These are phyloP conservation scores for Bruguiera gymnorhiza DNA, from an alignment of 345 rosid genomes.

Conservation along the genomic window DNA sequence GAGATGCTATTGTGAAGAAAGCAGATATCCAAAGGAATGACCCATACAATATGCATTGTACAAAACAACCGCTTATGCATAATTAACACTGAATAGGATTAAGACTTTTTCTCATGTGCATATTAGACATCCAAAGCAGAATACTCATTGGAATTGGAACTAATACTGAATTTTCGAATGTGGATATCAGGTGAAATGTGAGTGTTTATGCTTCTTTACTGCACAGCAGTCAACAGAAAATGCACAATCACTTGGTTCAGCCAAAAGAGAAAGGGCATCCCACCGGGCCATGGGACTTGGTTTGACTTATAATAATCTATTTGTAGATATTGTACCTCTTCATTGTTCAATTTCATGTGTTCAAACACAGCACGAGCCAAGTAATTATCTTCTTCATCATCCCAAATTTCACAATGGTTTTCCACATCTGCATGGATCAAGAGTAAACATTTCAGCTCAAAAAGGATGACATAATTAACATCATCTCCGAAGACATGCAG, in stretches of 20 bases:
- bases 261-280: background rate
- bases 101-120: background rate
- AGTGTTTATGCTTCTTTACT: background rate
- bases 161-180: background rate
- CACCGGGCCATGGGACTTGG: background rate
- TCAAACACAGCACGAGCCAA: conserved; percentile 70
- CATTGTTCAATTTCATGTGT: conserved; percentile 65
- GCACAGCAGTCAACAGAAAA: background rate
- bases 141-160: background rate
- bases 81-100: no score
- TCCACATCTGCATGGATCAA: conserved; percentile 40
- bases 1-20: background rate
- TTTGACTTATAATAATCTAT: background rate
- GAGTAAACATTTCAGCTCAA: conserved; percentile 24
- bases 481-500: conserved; percentile 1
- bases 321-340: conserved; percentile 36
- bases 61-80: no score
- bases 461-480: conserved; percentile 14
- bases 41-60: no score
- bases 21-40: background rate
- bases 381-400: conserved; percentile 83
- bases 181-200: background rate
- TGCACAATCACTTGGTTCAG: no score
- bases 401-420: conserved; percentile 50
- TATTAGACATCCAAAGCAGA: background rate